Base-by-base conservation (phyloP, 306 rosid genomes). In the Datisca glomerata region DNA sequence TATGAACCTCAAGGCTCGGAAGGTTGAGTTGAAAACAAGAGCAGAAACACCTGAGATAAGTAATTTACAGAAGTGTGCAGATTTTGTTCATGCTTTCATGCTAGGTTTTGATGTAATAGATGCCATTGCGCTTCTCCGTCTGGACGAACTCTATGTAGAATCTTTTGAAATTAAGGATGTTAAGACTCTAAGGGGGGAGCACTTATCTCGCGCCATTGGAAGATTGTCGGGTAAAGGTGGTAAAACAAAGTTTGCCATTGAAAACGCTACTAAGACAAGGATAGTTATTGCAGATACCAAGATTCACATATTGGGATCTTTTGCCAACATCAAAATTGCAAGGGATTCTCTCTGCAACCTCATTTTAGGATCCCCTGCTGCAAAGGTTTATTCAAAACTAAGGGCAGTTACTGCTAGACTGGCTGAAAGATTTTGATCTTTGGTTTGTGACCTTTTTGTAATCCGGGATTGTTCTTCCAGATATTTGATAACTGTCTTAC, bases 91-190 rank as follows among this genome's bases (percentile, higher is more conserved):
- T 73, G 93, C 93, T 23, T 85, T 80, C 62, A 85, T 69, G 85
- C 18, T 85, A 42, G 96, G 93, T 4, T 85, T 85, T 47, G 93
- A 85, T 64, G 89, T 77, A 25, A 77, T 85, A 4, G 96, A 85
- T 8, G 93, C 82, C 45, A 45, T 85, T 51, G 89, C 96, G 0
- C 81, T 85, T 52, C 45, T 85, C 49, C 80, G 93, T 0, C 43
- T 85, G 71, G 96, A 85, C 56, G 93, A 85, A 64, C 93, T 85
- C n/a, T 80, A 74, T 61, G 74, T 80, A 6, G 93, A 85, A 38
- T 85, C 96, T 12, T 85, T 85, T 63, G 96, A 85, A 71, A 77
- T 77, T 62, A 85, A 85, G 69, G 96, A 85, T 41, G 96, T 80
- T 8, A 85, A 85, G 53, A 85, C 85, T 6, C 85, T 85, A 5